phyloP scores from a whole-genome alignment of 73 alveolate species.

The Paramecium pentaurelia region DNA sequence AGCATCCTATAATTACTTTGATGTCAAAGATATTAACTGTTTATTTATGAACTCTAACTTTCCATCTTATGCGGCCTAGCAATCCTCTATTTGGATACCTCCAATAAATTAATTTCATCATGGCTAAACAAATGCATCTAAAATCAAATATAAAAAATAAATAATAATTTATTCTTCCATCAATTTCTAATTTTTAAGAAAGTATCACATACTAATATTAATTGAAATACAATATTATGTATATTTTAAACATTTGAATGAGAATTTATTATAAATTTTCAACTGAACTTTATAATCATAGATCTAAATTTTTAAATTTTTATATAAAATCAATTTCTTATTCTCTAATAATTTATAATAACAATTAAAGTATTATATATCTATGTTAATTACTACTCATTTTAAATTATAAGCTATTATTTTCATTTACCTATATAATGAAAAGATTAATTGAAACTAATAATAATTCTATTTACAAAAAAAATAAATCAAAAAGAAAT shows the following conservation, averaged over 20 bases:
- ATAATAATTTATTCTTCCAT: neutral
- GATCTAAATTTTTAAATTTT: too few species aligned
- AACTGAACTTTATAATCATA: neutral
- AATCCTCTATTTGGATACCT: constrained; percentile 15
- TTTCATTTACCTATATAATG: neutral
- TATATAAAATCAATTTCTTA: neutral
- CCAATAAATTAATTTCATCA: neutral
- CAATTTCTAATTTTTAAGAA: neutral
- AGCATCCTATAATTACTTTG: neutral
- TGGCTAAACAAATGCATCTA: neutral
- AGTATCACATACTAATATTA: neutral
- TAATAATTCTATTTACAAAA: neutral
- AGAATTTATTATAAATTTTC: neutral
- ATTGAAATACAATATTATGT: neutral
- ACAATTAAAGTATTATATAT: neutral
- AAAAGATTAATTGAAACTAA: neutral
- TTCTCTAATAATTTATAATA: neutral
- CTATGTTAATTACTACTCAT: too few species aligned
- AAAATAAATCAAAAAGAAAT: too few species aligned
- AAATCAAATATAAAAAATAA: neutral
- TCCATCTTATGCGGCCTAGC: constrained; percentile 24
- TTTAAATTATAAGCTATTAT: neutral
- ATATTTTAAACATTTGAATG: neutral
- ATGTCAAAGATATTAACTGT: neutral
- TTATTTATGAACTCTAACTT: neutral